Evolutionary conservation across 306 rosid genomes (phyloP), one percentile per base, ranked within the genome.

Genomic region (Lupinus albus): DNA sequence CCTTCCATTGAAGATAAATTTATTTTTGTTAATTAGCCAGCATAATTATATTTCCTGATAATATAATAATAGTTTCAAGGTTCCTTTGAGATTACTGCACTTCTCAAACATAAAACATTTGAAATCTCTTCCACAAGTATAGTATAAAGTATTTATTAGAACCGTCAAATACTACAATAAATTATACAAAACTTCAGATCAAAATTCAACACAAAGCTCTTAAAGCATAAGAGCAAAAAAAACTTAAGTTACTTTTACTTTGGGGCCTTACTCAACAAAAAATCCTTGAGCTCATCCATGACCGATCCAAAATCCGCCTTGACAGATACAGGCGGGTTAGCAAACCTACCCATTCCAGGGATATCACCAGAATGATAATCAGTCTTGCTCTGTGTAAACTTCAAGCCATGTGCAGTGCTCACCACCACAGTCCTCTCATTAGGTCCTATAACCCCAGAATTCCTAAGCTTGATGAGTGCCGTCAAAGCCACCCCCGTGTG

Each of bases 381-480:
- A 57, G 64, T 71, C 81, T 77, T 77, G 50, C 69, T 71, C 61
- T 77, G 88, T 0, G 95, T 74, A 41, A 88, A 91, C 75, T 91
- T 91, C 85, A 91, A 69, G 5, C 95, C 95, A 68, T 91, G 97
- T 0, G 97, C 97, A 30, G 97, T 91, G 58, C 91, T 88, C 0
- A 91, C 92, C 38, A 91, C 97, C 51, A 91, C 97, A 0, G 89
- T 89, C 76, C 84, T 72, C n/a, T 91, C 95, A 44, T 41, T 17
- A 0, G 81, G 30, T 1, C 78, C 81, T 2, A 91, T 91, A 2
- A 85, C 86, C 15, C 95, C 97, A 38, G 61, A 38, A 9, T 79
- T 83, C 73, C 95, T 83, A 1, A 91, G 87, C 88, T 91, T 88
- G 4, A 67, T 38, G 53, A 91, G 68, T 2, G 97, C 96, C 10